Base-by-base conservation (phyloP, 1,284 basidiomycete genomes). In the Hypsizygus ulmarius region DNA sequence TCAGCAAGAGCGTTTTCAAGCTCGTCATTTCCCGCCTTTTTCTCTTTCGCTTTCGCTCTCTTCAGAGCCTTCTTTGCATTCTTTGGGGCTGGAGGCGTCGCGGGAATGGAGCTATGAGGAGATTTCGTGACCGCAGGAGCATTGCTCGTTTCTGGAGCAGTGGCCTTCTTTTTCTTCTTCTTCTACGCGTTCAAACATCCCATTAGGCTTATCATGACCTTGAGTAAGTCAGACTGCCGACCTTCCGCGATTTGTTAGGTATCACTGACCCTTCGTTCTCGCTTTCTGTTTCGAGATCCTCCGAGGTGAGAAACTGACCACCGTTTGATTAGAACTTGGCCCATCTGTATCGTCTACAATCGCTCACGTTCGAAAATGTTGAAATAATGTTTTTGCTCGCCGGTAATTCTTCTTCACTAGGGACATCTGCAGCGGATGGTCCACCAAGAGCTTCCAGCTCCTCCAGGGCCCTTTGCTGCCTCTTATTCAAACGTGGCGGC, bases 1-100 rank as follows among this genome's bases (percentile, higher is more conserved):
- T 95, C 92, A 2, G 84, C 85, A 7, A 96, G 72, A 0, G 85
- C 92, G 48, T 80, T 75, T 61, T 95, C 92, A 21, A 96, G 72
- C 54, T 95, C 90, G 59, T 94, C 87, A 54, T 72, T 68, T n/a
- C 75, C 88, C 19, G 69, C 77, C 61, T 75, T 84, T 65, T 75
- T 77, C 63, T 77, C 80, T 55, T 81, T 83, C 0, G 70, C 75
- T 56, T 79, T 82, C 1, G 75, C 75, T 58, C 84, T 87, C 65
- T 87, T 87, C 3, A 71, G 58, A 1, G 70, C 67, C 39, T 73
- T 76, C 62, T 69, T 74, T 51, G 74, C 69, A 45, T 65, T 71
- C 39, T 65, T 66, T 10, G 55, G 33, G 2, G 39, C 15, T 2
- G 48, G 25, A 12, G 51, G 52, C 18, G 53, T 35, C 19, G 57